These are phyloP conservation scores for Plasmodium gallinaceum DNA, from an alignment of 169 alveolate species.

Conservation along the genomic window DNA sequence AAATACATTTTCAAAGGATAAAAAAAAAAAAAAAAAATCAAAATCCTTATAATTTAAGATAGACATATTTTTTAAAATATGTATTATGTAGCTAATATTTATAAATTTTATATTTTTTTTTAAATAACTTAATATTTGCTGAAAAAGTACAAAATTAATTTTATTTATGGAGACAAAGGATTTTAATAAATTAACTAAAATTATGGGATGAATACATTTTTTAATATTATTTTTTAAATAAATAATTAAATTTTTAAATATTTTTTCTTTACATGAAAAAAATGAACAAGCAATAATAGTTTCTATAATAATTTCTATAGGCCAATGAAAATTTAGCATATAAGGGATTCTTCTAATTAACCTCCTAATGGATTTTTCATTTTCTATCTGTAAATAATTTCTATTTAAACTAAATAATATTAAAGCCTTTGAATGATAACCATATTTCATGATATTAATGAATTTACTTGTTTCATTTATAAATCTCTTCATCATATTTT, in stretches of 20 bases:
- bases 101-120: slow-evolving; percentile 13
- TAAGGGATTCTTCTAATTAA: slow-evolving; percentile 54
- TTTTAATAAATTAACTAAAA: slow-evolving; percentile 26
- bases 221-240: slow-evolving; percentile 59
- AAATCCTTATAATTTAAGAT: slow-evolving; percentile 3
- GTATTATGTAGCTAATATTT: background rate
- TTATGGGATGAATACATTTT: slow-evolving; percentile 41
- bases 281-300: slow-evolving; percentile 47
- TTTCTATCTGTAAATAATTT: slow-evolving; percentile 34
- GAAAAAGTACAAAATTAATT: slow-evolving; percentile 19
- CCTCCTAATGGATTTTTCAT: slow-evolving; percentile 27
- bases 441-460: slow-evolving; percentile 62
- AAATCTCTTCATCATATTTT: slow-evolving; percentile 28
- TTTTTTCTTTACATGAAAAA: slow-evolving; percentile 13
- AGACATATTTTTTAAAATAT: slow-evolving; percentile 40
- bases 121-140: slow-evolving; percentile 37
- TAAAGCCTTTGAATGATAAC: slow-evolving; percentile 56
- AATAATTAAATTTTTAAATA: slow-evolving; percentile 22
- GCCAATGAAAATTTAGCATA: slow-evolving; percentile 70
- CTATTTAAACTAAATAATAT: slow-evolving; percentile 50
- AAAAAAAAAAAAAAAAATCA: slow-evolving; percentile 20
- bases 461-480: slow-evolving; percentile 58
- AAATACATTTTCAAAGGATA: slow-evolving; percentile 7
- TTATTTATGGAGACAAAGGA: slow-evolving; percentile 2
- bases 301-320: slow-evolving; percentile 58